Conservation (phyloP, 805 yeast species). For the Lachancea thermotolerans region DNA sequence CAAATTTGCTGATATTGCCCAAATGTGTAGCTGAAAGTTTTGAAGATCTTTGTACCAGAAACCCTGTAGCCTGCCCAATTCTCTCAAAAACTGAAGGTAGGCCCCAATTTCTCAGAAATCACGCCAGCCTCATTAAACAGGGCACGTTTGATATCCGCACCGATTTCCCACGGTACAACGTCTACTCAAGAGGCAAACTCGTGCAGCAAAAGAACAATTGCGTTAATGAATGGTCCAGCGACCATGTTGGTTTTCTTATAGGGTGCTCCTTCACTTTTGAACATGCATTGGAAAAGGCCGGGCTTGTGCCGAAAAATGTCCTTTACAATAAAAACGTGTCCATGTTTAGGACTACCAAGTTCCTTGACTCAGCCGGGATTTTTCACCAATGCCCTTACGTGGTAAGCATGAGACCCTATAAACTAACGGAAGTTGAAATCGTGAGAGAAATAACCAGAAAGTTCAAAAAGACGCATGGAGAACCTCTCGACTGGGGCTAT, state of each 20-base stretch:
- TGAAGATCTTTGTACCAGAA: constrained; percentile 31
- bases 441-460: constrained; percentile 30
- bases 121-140: neutral
- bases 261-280: constrained; percentile 41
- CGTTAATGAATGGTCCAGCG: constrained; percentile 29
- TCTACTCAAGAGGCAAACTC: constrained; percentile 31
- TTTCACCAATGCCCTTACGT: constrained; percentile 31
- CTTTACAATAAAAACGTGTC: constrained; percentile 19
- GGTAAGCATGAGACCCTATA: constrained; percentile 39
- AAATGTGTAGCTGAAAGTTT: constrained; percentile 31
- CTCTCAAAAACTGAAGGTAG: constrained; percentile 29
- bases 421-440: constrained; percentile 21
- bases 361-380: constrained; percentile 29
- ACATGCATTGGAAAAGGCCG: constrained; percentile 27
- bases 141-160: constrained; percentile 27
- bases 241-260: constrained; percentile 36
- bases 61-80: constrained; percentile 38
- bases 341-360: constrained; percentile 24
- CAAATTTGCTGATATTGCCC: constrained; percentile 35
- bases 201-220: constrained; percentile 23
- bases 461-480: constrained; percentile 35
- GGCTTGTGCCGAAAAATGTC: constrained; percentile 28
- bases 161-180: constrained; percentile 33
- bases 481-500: constrained; percentile 39
- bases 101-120: constrained; percentile 18